phyloP scores from a whole-genome alignment of 139 green algal species.

The Edaphochlamys debaryana region DNA sequence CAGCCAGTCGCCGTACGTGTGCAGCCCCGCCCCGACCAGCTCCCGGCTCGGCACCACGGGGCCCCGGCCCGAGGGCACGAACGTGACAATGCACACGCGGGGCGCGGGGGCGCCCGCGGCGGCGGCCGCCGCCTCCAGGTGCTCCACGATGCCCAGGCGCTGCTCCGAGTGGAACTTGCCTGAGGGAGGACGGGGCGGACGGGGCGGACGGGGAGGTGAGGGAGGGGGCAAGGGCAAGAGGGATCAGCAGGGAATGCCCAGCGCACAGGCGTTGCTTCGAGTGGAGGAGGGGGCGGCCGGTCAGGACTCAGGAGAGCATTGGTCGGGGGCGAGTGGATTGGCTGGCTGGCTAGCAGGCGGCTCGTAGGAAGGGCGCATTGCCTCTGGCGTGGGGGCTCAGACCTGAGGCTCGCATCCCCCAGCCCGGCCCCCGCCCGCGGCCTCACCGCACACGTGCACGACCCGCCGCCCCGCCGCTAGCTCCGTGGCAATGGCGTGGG shows the following conservation, averaged over 20 bases:
- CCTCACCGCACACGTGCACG: constrained; percentile 52
- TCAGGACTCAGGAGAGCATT: too few species aligned
- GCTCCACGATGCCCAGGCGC: constrained; percentile 61
- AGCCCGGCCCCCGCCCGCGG: too few species aligned
- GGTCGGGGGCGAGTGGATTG: too few species aligned
- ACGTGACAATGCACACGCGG: constrained; percentile 38
- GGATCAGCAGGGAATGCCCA: too few species aligned
- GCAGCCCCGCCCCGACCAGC: constrained; percentile 24
- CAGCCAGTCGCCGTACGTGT: constrained; percentile 52
- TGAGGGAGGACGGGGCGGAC: neutral
- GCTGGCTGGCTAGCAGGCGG: too few species aligned
- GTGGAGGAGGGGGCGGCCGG: too few species aligned
- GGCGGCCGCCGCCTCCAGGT: constrained; percentile 35
- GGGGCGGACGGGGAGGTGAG: too few species aligned
- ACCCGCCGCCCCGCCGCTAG: constrained; percentile 20
- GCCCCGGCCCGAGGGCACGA: constrained; percentile 42
- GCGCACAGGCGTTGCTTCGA: too few species aligned
- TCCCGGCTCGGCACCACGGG: neutral
- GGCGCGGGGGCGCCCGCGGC: neutral
- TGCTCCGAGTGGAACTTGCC: constrained; percentile 67
- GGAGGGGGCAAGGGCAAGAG: too few species aligned
- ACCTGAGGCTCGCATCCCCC: too few species aligned
- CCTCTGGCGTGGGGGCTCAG: too few species aligned
- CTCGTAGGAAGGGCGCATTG: too few species aligned
- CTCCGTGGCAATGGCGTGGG: constrained; percentile 40